These are phyloP conservation scores for Tricholoma matsutake DNA, from an alignment of 768 basidiomycete species.

Conservation along the genomic window DNA sequence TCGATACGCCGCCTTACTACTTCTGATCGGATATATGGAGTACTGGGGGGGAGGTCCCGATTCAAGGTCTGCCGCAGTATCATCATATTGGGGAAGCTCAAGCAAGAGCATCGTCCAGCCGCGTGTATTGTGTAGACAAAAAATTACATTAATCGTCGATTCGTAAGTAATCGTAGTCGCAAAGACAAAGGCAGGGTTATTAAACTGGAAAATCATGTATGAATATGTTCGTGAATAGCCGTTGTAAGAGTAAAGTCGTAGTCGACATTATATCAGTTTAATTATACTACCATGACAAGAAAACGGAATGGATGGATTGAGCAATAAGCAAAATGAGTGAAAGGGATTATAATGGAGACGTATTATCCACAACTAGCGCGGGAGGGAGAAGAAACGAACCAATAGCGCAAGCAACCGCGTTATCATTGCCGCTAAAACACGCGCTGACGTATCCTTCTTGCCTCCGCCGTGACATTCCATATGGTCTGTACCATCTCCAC, in stretches of 20 bases:
- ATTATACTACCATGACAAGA: neutral
- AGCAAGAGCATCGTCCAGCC: neutral
- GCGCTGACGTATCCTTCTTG: constrained; percentile 26
- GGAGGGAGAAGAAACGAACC: neutral
- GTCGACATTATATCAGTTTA: neutral
- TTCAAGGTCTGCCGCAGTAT: neutral
- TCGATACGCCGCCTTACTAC: neutral
- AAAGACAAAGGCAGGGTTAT: neutral
- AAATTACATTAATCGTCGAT: neutral
- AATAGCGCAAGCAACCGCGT: neutral
- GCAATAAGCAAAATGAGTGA: neutral
- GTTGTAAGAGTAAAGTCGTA: neutral
- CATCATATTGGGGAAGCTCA: neutral
- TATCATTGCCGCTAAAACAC: neutral
- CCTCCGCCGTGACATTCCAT: constrained; percentile 76
- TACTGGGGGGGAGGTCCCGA: neutral
- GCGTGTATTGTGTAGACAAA: neutral
- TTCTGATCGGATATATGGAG: neutral
- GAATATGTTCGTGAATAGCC: neutral
- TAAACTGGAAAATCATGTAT: neutral
- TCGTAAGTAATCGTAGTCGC: neutral
- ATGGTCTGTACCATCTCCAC: constrained; percentile 51
- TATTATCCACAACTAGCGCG: neutral
- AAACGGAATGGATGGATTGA: neutral
- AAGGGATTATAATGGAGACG: neutral